These are phyloP conservation scores for Ophioceras dolichostomum DNA, from an alignment of 2,329 filamentous ascomycete genomes.

Conservation along the genomic window DNA sequence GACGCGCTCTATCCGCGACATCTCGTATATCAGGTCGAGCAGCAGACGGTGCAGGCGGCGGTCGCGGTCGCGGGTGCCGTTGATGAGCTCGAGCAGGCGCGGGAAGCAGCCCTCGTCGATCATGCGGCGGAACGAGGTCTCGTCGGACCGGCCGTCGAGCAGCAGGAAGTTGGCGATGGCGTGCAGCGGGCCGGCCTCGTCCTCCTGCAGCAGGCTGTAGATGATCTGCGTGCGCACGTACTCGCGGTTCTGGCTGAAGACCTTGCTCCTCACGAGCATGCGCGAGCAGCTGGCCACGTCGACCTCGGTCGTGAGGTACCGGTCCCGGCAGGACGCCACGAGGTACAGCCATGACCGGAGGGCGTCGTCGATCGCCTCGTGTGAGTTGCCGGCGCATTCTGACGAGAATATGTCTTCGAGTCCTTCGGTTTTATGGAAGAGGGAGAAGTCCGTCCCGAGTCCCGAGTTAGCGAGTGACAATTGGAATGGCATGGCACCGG, in stretches of 20 bases:
- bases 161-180: constrained; percentile 74
- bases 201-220: constrained; percentile 82
- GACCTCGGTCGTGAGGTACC: constrained; percentile 63
- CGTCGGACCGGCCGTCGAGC: constrained; percentile 71
- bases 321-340: constrained; percentile 62
- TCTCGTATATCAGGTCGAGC: constrained; percentile 87
- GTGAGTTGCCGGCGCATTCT: constrained; percentile 30
- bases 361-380: constrained; percentile 65
- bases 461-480: too few species aligned
- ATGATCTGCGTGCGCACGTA: constrained; percentile 92
- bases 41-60: constrained; percentile 65
- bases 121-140: constrained; percentile 75
- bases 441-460: too few species aligned
- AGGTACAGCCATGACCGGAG: constrained; percentile 76
- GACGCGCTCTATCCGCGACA: constrained; percentile 82
- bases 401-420: constrained; percentile 32
- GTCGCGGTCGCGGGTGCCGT: constrained; percentile 51
- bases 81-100: constrained; percentile 71
- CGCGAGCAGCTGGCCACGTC: constrained; percentile 72
- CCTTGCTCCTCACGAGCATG: constrained; percentile 59
- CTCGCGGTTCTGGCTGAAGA: constrained; percentile 64
- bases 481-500: too few species aligned
- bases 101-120: constrained; percentile 74
- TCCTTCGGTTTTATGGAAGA: constrained; percentile 27
- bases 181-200: constrained; percentile 69